Percentiles rank a stretch among this genome's conserved stretches.
These are phyloP conservation scores for Ogataea degrootiae DNA, from an alignment of 805 yeast genomes.

Conservation along the genomic window DNA sequence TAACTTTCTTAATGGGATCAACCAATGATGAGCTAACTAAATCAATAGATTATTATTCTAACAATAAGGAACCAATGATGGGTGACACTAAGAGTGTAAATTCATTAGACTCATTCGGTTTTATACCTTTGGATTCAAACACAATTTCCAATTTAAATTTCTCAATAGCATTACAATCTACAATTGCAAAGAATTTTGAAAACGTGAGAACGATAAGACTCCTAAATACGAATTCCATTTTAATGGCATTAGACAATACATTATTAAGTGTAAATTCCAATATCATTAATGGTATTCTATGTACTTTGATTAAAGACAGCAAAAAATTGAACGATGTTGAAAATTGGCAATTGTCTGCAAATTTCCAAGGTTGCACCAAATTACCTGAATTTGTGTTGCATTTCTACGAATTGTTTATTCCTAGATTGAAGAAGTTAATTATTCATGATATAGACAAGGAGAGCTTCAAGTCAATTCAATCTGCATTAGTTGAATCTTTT, in stretches of 20 bases:
- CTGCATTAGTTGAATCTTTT: slow-evolving; percentile 32
- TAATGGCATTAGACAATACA: slow-evolving; percentile 16
- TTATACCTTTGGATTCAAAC: slow-evolving; percentile 62
- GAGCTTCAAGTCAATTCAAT: slow-evolving; percentile 25
- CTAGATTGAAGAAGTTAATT: slow-evolving; percentile 25
- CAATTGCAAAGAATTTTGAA: slow-evolving; percentile 29
- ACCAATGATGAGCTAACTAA: slow-evolving; percentile 37
- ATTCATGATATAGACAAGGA: slow-evolving; percentile 11
- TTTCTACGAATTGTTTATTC: slow-evolving; percentile 35
- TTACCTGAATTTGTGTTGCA: slow-evolving; percentile 33
- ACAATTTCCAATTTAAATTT: slow-evolving; percentile 55
- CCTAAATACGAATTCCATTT: slow-evolving; percentile 32
- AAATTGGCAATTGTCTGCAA: slow-evolving; percentile 32
- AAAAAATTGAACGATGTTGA: slow-evolving; percentile 28
- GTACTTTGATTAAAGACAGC: slow-evolving; percentile 23
- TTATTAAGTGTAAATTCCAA: slow-evolving; percentile 20
- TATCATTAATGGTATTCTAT: slow-evolving; percentile 23
- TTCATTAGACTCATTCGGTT: slow-evolving; percentile 37
- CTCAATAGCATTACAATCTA: slow-evolving; percentile 41
- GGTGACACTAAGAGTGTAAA: slow-evolving; percentile 6
- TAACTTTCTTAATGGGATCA: slow-evolving; percentile 24
- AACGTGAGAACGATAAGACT: slow-evolving; percentile 37
- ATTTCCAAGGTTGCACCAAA: slow-evolving; percentile 30
- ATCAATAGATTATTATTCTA: slow-evolving; percentile 7
- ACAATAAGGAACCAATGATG: slow-evolving; percentile 2